Evolutionary conservation across 495 filamentous ascomycete species (phyloP).

Genomic region (Chaetomidium leptoderma): DNA sequence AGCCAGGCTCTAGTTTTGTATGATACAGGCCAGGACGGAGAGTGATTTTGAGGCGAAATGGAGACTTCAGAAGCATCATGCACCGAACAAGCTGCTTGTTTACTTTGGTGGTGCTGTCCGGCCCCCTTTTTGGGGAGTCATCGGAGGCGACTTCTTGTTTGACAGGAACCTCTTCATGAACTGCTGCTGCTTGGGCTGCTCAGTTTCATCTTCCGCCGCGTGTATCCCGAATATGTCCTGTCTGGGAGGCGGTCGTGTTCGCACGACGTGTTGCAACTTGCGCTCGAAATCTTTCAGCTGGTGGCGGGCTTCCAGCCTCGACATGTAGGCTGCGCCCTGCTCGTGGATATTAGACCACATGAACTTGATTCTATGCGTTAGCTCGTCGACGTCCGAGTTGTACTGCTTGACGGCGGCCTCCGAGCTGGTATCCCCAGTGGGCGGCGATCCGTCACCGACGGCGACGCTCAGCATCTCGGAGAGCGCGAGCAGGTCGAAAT

Average conservation of each 20-base stretch:
- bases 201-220: constrained; percentile 27
- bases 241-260: constrained; percentile 60
- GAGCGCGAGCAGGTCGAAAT: constrained; percentile 57
- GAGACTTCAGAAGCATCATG: constrained; percentile 7
- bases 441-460: constrained; percentile 56
- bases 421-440: constrained; percentile 28
- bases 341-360: constrained; percentile 71
- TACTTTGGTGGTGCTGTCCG: background rate
- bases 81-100: background rate
- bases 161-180: constrained; percentile 46
- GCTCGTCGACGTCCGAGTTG: constrained; percentile 62
- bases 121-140: constrained; percentile 6
- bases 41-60: background rate
- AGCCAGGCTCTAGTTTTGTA: constrained; percentile 22
- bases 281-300: constrained; percentile 66
- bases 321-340: constrained; percentile 65
- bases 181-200: constrained; percentile 34
- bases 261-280: constrained; percentile 63
- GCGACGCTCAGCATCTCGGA: constrained; percentile 66
- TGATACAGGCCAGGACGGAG: constrained; percentile 21
- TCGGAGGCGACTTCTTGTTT: constrained; percentile 21
- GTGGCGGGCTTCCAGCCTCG: constrained; percentile 68
- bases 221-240: constrained; percentile 51
- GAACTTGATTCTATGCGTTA: constrained; percentile 58
- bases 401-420: constrained; percentile 50